Percentiles rank a stretch among this genome's conserved stretches.
Conservation (phyloP, 1,284 basidiomycete genomes). For the Ustilago nuda region DNA sequence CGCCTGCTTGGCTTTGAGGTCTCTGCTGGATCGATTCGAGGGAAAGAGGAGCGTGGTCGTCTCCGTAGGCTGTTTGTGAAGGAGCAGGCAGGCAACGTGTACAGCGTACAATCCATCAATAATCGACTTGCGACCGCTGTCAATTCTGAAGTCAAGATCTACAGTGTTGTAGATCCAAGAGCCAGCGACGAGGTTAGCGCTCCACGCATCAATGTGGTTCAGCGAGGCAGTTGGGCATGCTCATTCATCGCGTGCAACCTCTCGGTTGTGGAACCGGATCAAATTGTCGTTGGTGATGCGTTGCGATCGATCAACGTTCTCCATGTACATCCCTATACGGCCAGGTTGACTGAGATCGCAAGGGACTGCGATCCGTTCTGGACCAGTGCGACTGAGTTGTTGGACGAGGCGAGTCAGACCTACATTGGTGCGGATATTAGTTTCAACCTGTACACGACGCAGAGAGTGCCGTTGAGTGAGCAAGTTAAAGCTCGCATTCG, state of each 20-base stretch:
- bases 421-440: conserved; percentile 65
- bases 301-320: conserved; percentile 65
- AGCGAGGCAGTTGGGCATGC: conserved; percentile 57
- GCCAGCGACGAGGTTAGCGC: conserved; percentile 6
- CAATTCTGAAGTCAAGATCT: conserved; percentile 61
- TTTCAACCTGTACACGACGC: conserved; percentile 65
- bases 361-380: conserved; percentile 67
- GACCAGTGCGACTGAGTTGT: conserved; percentile 59
- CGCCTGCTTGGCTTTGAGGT: conserved; percentile 52
- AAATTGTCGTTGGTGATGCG: conserved; percentile 64
- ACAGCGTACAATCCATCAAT: conserved; percentile 46
- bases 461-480: conserved; percentile 46
- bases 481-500: conserved; percentile 43
- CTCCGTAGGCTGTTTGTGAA: conserved; percentile 43
- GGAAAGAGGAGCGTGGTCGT: conserved; percentile 27
- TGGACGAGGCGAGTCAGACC: conserved; percentile 54
- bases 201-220: conserved; percentile 29
- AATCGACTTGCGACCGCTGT: conserved; percentile 55
- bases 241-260: conserved; percentile 65
- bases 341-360: conserved; percentile 55
- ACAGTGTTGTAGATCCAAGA: conserved; percentile 30
- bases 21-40: conserved; percentile 27
- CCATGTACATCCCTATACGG: conserved; percentile 39
- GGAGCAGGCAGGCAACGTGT: conserved; percentile 61
- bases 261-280: conserved; percentile 33